Percentiles rank a stretch among this genome's conserved stretches.
Evolutionary conservation across 345 rosid genomes (phyloP).

Genomic region (Jatropha curcas): DNA sequence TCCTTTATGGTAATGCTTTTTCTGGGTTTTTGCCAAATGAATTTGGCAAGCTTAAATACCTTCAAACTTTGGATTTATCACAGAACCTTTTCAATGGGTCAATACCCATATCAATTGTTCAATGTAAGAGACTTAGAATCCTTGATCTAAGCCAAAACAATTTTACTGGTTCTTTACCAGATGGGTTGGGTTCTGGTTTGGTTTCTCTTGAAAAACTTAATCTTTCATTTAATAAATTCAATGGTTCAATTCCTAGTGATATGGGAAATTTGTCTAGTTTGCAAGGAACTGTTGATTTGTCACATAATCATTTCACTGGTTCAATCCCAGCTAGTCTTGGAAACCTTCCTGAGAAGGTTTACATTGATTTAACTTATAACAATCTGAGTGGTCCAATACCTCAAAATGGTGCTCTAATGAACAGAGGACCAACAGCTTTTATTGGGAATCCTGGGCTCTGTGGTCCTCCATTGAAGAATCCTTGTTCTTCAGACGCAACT

Average conservation of each 20-base stretch:
- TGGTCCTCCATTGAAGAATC: constrained; percentile 83
- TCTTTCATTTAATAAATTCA: constrained; percentile 75
- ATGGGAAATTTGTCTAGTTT: constrained; percentile 76
- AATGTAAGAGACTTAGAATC: constrained; percentile 72
- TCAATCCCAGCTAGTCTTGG: constrained; percentile 83
- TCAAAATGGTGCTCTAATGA: constrained; percentile 90
- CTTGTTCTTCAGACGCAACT: constrained; percentile 53
- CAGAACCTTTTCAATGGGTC: constrained; percentile 80
- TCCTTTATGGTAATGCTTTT: constrained; percentile 86
- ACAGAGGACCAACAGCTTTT: constrained; percentile 93
- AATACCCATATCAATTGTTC: constrained; percentile 60
- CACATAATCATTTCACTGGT: constrained; percentile 74
- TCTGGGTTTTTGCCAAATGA: constrained; percentile 69
- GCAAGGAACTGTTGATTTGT: constrained; percentile 97
- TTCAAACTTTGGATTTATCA: constrained; percentile 81
- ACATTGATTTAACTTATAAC: constrained; percentile 83
- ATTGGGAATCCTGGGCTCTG: constrained; percentile 85
- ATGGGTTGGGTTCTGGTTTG: constrained; percentile 61
- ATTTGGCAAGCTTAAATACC: constrained; percentile 70
- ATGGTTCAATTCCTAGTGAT: constrained; percentile 69
- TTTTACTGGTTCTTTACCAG: constrained; percentile 71
- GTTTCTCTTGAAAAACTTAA: constrained; percentile 72
- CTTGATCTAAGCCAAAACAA: constrained; percentile 82
- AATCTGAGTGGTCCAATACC: constrained; percentile 94
- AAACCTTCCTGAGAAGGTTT: constrained; percentile 89